A percentile compares a stretch with the other conserved stretches of the same genome.
phyloP scores from a whole-genome alignment of 2,329 filamentous ascomycete species.

The Fusarium equiseti region DNA sequence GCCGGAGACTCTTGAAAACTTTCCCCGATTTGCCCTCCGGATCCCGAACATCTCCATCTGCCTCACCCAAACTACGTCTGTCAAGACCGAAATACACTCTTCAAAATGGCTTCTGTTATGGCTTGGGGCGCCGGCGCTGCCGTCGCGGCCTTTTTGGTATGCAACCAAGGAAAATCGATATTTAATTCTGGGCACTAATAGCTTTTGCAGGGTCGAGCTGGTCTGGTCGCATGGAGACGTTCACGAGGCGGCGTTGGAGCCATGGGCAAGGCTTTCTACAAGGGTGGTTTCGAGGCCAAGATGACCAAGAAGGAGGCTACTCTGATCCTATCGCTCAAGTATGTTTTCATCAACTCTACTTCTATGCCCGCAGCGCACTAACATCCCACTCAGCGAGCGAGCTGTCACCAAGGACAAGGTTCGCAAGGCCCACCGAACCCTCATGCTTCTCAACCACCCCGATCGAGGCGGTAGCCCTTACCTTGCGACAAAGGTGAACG shows the following conservation, averaged over 20 bases:
- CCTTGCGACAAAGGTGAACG: constrained; percentile 96
- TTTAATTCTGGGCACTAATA: constrained; percentile 18
- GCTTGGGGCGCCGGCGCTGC: constrained; percentile 62
- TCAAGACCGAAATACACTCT: constrained; percentile 1
- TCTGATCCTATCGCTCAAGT: constrained; percentile 92
- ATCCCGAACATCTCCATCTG: constrained; percentile 25
- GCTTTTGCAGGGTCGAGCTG: constrained; percentile 81
- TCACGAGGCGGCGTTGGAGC: constrained; percentile 82
- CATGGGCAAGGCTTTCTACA: constrained; percentile 93
- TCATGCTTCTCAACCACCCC: constrained; percentile 98
- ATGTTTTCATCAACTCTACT: constrained; percentile 46
- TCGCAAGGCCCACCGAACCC: constrained; percentile 91
- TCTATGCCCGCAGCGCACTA: not conserved
- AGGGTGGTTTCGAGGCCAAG: constrained; percentile 95
- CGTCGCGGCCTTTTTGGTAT: constrained; percentile 65
- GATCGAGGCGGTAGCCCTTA: constrained; percentile 98
- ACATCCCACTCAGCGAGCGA: constrained; percentile 73
- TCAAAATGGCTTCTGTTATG: constrained; percentile 58
- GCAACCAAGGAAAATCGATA: constrained; percentile 26
- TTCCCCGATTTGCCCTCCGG: constrained; percentile 34
- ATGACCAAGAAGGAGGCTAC: constrained; percentile 95
- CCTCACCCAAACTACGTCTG: constrained; percentile 20
- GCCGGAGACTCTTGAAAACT: constrained; percentile 47
- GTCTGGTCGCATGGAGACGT: constrained; percentile 87
- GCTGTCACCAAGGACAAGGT: constrained; percentile 91